Evolutionary conservation across 129 eudicot species (phyloP).

Genomic region (Kitagawia praeruptora): DNA sequence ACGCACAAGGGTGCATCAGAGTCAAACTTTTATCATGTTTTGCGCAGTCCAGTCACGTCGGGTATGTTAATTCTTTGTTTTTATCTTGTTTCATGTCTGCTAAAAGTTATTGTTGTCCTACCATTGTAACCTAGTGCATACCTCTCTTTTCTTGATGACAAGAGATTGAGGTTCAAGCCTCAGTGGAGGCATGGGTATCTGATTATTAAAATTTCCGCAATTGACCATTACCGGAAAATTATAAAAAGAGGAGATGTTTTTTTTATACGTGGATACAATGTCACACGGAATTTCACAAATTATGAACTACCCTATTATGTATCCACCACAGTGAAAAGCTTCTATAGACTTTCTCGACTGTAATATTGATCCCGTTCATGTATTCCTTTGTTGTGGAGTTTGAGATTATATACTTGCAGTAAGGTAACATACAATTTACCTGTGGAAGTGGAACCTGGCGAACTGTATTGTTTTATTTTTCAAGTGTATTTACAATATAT

Average conservation of each 20-base stretch:
- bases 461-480: background rate
- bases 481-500: background rate
- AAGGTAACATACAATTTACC: background rate
- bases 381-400: background rate
- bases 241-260: background rate
- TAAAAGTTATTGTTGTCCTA: background rate
- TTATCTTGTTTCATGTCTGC: background rate
- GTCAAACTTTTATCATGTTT: conserved; percentile 34
- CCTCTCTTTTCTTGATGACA: background rate
- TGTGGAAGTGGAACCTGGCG: background rate
- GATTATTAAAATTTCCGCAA: background rate
- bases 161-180: background rate
- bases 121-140: background rate
- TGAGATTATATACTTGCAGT: background rate
- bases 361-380: background rate
- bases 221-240: background rate
- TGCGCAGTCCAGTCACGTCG: conserved; percentile 46
- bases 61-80: conserved; percentile 24
- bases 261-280: background rate
- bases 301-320: background rate
- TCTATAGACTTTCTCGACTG: background rate
- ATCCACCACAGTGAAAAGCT: background rate
- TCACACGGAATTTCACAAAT: background rate
- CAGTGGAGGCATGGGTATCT: background rate
- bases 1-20: conserved; percentile 17